Evolutionary conservation across 1,139 yeast genomes (phyloP).

Genomic region (Schizosaccharomyces versatilis): DNA sequence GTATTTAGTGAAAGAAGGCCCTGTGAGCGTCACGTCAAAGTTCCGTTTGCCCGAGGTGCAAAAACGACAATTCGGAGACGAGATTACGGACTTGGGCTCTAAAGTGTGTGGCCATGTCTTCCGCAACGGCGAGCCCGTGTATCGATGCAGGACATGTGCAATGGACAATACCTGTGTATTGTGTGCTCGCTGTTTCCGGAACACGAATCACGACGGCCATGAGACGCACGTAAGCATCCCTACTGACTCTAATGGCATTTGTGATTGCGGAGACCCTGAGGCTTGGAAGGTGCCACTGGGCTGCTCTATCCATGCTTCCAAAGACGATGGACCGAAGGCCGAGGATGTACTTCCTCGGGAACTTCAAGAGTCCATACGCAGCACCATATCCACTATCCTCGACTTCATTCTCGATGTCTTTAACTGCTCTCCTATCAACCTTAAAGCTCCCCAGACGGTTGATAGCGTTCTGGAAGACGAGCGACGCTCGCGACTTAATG

Average conservation of each 20-base stretch:
- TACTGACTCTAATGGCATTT: conserved; percentile 75
- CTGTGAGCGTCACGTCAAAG: not conserved
- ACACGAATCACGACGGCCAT: conserved; percentile 53
- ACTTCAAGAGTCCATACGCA: conserved; percentile 15
- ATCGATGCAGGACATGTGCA: conserved; percentile 60
- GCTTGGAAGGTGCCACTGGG: conserved; percentile 42
- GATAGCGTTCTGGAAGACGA: conserved; percentile 2
- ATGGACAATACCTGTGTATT: conserved; percentile 71
- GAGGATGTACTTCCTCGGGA: conserved; percentile 40
- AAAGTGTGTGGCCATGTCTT: conserved; percentile 49
- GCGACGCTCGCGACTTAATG: not conserved
- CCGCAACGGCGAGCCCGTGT: conserved; percentile 64
- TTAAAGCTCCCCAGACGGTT: conserved; percentile 3
- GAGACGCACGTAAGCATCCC: conserved; percentile 51
- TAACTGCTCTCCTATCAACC: conserved; percentile 21
- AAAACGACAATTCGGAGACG: not conserved
- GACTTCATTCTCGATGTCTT: conserved; percentile 65
- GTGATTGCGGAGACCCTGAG: conserved; percentile 78
- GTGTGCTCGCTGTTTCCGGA: conserved; percentile 56
- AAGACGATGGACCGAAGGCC: not conserved
- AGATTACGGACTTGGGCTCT: not conserved
- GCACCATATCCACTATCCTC: conserved; percentile 32
- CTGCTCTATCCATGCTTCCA: conserved; percentile 25
- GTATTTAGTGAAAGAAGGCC: not conserved
- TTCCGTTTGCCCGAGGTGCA: not conserved